Evolutionary conservation across 306 rosid genomes (phyloP), one percentile per base, ranked within the genome.

Genomic region (Malus sieversii): DNA sequence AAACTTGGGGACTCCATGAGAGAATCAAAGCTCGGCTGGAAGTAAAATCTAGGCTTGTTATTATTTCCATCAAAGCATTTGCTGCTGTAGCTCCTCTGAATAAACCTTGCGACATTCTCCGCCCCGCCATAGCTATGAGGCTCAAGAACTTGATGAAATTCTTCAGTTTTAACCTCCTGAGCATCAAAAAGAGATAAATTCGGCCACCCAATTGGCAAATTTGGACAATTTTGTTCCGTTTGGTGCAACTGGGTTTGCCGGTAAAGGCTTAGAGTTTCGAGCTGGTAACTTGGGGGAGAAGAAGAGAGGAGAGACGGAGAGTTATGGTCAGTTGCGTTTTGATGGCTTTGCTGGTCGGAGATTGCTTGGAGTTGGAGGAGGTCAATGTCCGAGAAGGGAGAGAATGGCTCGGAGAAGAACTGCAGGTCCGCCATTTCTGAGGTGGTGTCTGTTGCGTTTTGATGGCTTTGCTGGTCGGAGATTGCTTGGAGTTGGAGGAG

Each of bases 1-100:
- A 84, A 81, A 57, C 23, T 79, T 29, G 74, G 73, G 11, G 89
- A 78, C 27, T 87, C 93, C 78, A 78, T 79, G 68, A 81, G 66
- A 73, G 87, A n/a, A 51, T 81, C 85, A 70, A 71, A 53, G 52
- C 78, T 66, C 59, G 91, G 80, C 70, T 83, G 86, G 51, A 74
- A 87, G 23, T 66, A 57, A 81, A 82, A 83, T 33, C 78, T 69
- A 3, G 96, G 87, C 23, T 90, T 87, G 9, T 48, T 51, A 51
- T 2, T 51, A 51, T 13, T 23, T 2, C 77, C 90, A 68, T 90
- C 84, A 7, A 90, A 90, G 60, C 79, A 90, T 75, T 82, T 79
- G 62, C 92, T 90, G 45, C 94, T 93, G 18, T 68, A 85, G 66
- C 92, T 92, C 82, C 96, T 95, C 71, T 84, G 98, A 82, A 90